Evolutionary conservation across 805 yeast genomes (phyloP), one percentile per base, ranked within the genome.

Genomic region (Myxozyma geophila): DNA sequence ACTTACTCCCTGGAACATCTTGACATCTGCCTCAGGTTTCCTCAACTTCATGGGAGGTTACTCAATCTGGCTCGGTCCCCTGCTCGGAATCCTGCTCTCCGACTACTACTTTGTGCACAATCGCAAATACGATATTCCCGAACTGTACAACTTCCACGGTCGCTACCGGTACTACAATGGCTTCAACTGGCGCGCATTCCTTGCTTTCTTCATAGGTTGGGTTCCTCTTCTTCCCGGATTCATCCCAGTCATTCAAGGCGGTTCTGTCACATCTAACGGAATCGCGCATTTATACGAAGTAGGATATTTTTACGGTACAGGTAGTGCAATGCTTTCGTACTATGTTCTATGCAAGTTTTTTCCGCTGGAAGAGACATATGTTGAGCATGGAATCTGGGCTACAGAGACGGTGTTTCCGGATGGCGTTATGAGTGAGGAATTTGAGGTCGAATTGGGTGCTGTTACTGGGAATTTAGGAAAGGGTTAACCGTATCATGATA

Each of bases 141-240:
- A 58, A 35, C 55, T 67, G 44, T 67, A 67, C 43, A 54, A 57
- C 41, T 57, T 69, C 13, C 64, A 71, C 8, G 82, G 81, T 78
- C 77, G 75, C 77, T 80, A 72, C 67, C 64, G 73, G n/a, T 65
- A 63, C 72, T 72, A 74, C 70, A 67, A 74, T 37, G 86, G 85
- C 15, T 50, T 78, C 67, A 81, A 82, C 71, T 79, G 79, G 77
- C 74, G 81, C 69, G 79, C 80, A 15, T 54, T 79, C 12, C 55
- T 74, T 13, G 77, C 81, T 7, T 81, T 77, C 52, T 39, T 60
- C 21, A 59, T 68, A 21, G 69, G 66, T 37, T 64, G 67, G 69
- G 64, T 60, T 2, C 73, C 73, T 3, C 63, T 69, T 36, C 57
- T 71, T 15, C 73, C 73, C 33, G 73, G 73, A 8, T 67, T 71